Conservation (phyloP, 768 basidiomycete species). For the Trametes sanguinea region DNA sequence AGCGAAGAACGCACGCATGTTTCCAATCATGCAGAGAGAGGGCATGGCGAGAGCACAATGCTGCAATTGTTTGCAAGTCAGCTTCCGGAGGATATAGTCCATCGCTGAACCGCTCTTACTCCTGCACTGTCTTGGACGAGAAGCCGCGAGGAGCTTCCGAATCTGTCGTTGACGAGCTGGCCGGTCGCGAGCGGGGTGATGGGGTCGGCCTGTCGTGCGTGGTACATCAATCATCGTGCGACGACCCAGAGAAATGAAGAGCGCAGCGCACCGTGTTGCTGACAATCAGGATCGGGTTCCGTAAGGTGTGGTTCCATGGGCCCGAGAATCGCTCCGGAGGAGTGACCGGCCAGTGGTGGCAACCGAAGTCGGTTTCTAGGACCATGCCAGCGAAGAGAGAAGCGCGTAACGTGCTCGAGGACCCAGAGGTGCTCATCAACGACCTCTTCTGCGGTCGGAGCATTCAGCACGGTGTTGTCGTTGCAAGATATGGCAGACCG, state of each 20-base stretch:
- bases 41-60: conserved; percentile 26
- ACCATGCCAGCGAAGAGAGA: conserved; percentile 24
- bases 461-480: conserved; percentile 29
- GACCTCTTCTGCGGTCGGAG: conserved; percentile 24
- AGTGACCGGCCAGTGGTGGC: conserved; percentile 31
- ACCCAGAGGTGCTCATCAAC: conserved; percentile 31
- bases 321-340: conserved; percentile 33
- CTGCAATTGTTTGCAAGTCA: conserved; percentile 6
- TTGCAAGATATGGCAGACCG: conserved; percentile 35
- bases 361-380: conserved; percentile 31
- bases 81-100: too few species aligned
- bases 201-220: neutral
- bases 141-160: neutral
- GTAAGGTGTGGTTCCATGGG: conserved; percentile 34
- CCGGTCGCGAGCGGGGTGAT: neutral
- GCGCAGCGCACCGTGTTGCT: conserved; percentile 27
- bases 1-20: conserved; percentile 29
- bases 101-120: neutral
- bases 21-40: conserved; percentile 30
- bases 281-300: conserved; percentile 31
- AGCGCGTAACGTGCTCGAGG: conserved; percentile 24
- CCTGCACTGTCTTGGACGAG: neutral
- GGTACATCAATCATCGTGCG: neutral
- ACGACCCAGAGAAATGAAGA: neutral
- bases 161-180: neutral